These are phyloP conservation scores for Gossypium gossypioides DNA, from an alignment of 441 rosid genomes.

Conservation along the genomic window DNA sequence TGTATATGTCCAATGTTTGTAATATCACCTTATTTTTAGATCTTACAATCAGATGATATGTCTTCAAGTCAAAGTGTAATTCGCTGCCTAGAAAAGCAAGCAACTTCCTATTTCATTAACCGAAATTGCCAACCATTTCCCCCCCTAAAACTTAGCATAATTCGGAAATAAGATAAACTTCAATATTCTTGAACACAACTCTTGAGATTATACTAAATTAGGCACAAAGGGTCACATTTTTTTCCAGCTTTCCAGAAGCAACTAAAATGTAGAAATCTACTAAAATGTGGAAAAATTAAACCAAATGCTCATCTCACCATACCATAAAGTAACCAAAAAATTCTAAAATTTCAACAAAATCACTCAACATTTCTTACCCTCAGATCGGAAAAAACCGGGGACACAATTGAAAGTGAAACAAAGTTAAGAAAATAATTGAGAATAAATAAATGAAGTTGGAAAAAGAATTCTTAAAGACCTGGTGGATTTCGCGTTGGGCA, in stretches of 20 bases:
- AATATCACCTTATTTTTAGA: background rate
- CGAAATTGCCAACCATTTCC: background rate
- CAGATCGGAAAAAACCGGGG: background rate
- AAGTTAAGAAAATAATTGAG: background rate
- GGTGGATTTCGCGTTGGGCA: slow-evolving; percentile 75
- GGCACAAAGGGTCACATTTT: background rate
- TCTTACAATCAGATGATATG: background rate
- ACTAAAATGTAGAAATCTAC: background rate
- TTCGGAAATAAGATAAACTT: background rate
- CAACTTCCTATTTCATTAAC: background rate
- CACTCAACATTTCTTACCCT: background rate
- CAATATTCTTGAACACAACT: background rate
- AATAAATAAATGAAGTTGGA: background rate
- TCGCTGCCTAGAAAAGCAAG: background rate
- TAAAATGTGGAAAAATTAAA: background rate
- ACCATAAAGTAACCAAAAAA: background rate
- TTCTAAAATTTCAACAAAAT: background rate
- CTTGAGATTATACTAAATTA: background rate
- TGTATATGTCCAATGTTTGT: background rate
- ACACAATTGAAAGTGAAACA: background rate
- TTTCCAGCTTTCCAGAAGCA: background rate
- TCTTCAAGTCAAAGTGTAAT: background rate
- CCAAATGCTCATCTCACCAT: background rate
- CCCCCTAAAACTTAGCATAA: background rate
- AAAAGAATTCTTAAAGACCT: slow-evolving; percentile 29